phyloP scores from a whole-genome alignment of 805 yeast genomes.

The Lachancea kluyveri region DNA sequence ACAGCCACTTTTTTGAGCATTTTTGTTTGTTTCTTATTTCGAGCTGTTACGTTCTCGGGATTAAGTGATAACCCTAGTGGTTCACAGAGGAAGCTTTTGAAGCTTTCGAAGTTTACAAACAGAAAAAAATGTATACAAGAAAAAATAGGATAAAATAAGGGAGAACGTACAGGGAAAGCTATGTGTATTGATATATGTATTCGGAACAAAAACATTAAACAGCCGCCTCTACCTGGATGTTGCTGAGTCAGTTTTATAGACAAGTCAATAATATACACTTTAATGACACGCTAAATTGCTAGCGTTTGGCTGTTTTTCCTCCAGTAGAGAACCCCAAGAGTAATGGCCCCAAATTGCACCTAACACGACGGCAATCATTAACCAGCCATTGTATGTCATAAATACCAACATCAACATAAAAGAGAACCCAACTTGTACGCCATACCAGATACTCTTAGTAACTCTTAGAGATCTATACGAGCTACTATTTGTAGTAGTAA shows the following conservation, averaged over 20 bases:
- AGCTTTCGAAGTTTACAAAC: too few species aligned
- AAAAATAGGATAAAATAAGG: too few species aligned
- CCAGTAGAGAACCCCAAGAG: constrained; percentile 43
- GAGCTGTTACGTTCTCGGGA: neutral
- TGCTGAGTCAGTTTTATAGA: too few species aligned
- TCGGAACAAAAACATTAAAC: too few species aligned
- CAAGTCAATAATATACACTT: too few species aligned
- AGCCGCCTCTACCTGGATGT: too few species aligned
- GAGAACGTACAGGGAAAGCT: too few species aligned
- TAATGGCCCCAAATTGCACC: constrained; percentile 72
- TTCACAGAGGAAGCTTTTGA: too few species aligned
- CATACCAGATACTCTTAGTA: constrained; percentile 44
- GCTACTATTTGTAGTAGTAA: constrained; percentile 1
- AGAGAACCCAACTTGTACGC: constrained; percentile 61
- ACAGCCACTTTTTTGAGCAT: constrained; percentile 44
- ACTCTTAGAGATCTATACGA: constrained; percentile 11
- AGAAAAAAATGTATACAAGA: too few species aligned
- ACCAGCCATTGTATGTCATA: constrained; percentile 86
- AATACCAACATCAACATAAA: constrained; percentile 73
- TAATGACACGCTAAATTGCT: constrained; percentile 26
- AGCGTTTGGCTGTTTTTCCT: constrained; percentile 10
- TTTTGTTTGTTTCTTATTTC: constrained; percentile 2
- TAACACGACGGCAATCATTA: constrained; percentile 62
- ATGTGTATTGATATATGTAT: too few species aligned
- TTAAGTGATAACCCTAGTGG: too few species aligned